Conservation (phyloP, 1,284 basidiomycete genomes). For the Schizophyllum amplum region DNA sequence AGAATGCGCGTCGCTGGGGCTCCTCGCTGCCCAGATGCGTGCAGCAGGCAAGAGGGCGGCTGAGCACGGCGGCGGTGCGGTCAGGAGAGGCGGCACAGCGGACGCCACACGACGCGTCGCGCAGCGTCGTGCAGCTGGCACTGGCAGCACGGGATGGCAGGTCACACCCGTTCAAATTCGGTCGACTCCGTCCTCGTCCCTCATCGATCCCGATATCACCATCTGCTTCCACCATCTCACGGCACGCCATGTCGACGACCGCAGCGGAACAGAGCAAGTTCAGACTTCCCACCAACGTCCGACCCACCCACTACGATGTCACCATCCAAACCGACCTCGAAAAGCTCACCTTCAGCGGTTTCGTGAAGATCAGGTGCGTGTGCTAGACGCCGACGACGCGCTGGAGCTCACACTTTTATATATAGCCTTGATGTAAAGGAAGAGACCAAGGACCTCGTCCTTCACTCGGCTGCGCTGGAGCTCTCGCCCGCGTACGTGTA, state of each 20-base stretch:
- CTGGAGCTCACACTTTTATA: constrained; percentile 8
- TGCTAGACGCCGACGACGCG: constrained; percentile 7
- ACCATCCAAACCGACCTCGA: constrained; percentile 82
- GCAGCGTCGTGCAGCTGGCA: not conserved
- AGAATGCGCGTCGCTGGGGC: not conserved
- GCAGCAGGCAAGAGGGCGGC: not conserved
- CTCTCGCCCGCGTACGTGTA: constrained; percentile 51
- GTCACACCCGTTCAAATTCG: not conserved
- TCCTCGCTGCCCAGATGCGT: not conserved
- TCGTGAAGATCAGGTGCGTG: constrained; percentile 63
- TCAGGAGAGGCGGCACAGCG: not conserved
- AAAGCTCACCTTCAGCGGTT: constrained; percentile 66
- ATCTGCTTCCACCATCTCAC: constrained; percentile 3
- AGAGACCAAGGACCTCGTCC: constrained; percentile 57
- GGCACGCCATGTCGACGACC: constrained; percentile 4
- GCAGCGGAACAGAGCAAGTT: constrained; percentile 34
- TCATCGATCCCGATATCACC: constrained; percentile 8
- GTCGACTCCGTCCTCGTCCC: not conserved
- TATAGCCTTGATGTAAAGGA: constrained; percentile 64
- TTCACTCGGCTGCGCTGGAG: constrained; percentile 69
- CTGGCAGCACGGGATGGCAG: not conserved
- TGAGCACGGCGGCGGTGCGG: not conserved
- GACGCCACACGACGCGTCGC: not conserved
- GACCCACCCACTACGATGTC: constrained; percentile 78
- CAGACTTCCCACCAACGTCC: constrained; percentile 71